Conservation (phyloP, 1,284 basidiomycete genomes). For the Austropuccinia psidii region DNA sequence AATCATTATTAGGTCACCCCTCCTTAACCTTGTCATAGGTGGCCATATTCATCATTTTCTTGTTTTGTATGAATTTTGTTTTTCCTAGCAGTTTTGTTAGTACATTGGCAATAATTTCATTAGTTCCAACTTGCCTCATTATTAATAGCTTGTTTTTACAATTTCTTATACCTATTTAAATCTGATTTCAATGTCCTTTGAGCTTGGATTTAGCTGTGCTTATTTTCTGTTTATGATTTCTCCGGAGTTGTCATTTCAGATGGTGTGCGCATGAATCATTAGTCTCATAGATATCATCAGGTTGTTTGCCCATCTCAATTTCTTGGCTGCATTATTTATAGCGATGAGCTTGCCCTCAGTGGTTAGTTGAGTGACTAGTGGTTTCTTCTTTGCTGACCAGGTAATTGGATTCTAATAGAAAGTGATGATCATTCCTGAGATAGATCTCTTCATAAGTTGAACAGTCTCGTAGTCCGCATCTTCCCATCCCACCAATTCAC, state of each 20-base stretch:
- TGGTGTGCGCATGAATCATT: neutral
- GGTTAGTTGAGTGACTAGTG: neutral
- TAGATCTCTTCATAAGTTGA: too few relatives aligned
- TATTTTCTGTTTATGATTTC: neutral
- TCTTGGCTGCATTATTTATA: neutral
- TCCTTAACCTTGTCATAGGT: too few relatives aligned
- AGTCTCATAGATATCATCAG: neutral
- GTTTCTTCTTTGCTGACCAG: neutral
- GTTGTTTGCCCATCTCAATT: neutral
- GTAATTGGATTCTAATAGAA: neutral
- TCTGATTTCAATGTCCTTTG: neutral
- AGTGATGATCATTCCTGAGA: neutral
- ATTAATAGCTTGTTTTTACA: too few relatives aligned
- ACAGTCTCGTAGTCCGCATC: too few relatives aligned
- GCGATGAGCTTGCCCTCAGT: neutral
- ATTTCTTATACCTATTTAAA: neutral
- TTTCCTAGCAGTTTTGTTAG: too few relatives aligned
- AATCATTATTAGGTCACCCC: too few relatives aligned
- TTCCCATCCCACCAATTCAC: neutral
- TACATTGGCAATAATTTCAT: too few relatives aligned
- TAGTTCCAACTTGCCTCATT: too few relatives aligned
- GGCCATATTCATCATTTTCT: too few relatives aligned
- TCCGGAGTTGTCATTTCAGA: neutral
- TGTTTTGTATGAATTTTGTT: too few relatives aligned
- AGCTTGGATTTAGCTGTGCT: neutral